Evolutionary conservation across 1,139 yeast genomes (phyloP).

Genomic region (Yamadazyma triangularis): DNA sequence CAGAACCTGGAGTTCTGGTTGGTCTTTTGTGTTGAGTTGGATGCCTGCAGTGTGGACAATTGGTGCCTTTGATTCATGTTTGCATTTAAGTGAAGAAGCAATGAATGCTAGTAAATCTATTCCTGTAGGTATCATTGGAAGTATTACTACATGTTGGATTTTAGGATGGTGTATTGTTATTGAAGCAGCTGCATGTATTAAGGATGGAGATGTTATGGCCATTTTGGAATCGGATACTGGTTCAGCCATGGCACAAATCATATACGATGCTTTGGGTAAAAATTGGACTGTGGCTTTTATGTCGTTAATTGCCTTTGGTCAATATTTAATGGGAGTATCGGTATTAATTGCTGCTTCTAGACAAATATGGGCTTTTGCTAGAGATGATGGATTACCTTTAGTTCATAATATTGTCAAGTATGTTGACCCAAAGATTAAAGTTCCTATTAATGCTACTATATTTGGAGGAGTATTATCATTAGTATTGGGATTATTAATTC

Average conservation of each 20-base stretch:
- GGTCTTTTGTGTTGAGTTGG: conserved; percentile 58
- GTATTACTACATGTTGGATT: conserved; percentile 53
- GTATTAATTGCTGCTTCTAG: conserved; percentile 33
- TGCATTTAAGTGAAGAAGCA: conserved; percentile 73
- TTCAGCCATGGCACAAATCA: conserved; percentile 61
- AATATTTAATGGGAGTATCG: conserved; percentile 58
- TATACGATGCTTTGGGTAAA: conserved; percentile 62
- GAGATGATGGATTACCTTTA: conserved; percentile 42
- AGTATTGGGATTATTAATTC: conserved; percentile 52
- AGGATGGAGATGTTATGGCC: conserved; percentile 40
- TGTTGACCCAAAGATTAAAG: conserved; percentile 48
- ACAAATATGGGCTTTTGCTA: conserved; percentile 37
- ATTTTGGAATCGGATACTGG: conserved; percentile 45
- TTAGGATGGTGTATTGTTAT: conserved; percentile 58
- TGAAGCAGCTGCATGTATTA: conserved; percentile 53
- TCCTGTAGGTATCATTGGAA: conserved; percentile 53
- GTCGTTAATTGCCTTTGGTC: conserved; percentile 56
- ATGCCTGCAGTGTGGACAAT: conserved; percentile 67
- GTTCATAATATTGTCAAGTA: conserved; percentile 42
- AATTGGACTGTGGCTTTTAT: conserved; percentile 66
- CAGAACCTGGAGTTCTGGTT: conserved; percentile 61
- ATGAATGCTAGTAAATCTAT: conserved; percentile 62
- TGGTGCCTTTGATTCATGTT: conserved; percentile 67
- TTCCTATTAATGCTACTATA: conserved; percentile 59
- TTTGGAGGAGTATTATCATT: conserved; percentile 47